Evolutionary conservation across 1,284 basidiomycete species (phyloP), one percentile per base, ranked within the genome.

Genomic region (Cystobasidium pallidum): DNA sequence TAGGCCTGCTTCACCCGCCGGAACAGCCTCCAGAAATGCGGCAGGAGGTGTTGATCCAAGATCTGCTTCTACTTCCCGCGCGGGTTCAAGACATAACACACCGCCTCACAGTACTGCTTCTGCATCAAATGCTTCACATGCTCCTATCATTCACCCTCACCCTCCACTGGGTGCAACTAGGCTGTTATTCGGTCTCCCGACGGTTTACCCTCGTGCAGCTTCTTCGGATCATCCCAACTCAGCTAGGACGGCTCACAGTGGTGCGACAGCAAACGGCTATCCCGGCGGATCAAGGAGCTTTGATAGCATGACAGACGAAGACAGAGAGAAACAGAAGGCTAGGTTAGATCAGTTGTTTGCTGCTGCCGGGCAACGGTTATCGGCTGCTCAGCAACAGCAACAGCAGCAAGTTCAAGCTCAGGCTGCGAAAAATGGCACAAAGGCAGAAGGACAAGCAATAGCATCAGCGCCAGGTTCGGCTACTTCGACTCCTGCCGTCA

Each of bases 321-420:
- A 66, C n/a, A 45, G 64, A 49, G 64, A 66, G 49, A 54, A 57
- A 54, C 64, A 66, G 26, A 52, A 55, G 30, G 36, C 47, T 49
- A 54, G 64, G 26, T 21, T 66, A 10, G 64, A 66, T 43, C 64
- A 66, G 39, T 32, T 66, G 17, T 66, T 66, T 28, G 49, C 47
- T 52, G 64, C 64, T 55, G 64, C 64, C 24, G 64, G 64, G 11
- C 64, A 66, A 24, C 34, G 64, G 19, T 43, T 66, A 39, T 66
- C 64, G 21, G 64, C 62, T 15, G 54, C 54, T 34, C 54, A 57
- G 32, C 52, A 55, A 3, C 30, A 32, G 11, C 54, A 57, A 57
- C 26, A 39, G 36, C 36, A 39, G 36, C 36, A 39, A 39, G 36
- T 28, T 54, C 52, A 54, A 32, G 36, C 36, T 13, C 24, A 57